Conservation (phyloP, 2,329 filamentous ascomycete species). For the Aureobasidium sp. region DNA sequence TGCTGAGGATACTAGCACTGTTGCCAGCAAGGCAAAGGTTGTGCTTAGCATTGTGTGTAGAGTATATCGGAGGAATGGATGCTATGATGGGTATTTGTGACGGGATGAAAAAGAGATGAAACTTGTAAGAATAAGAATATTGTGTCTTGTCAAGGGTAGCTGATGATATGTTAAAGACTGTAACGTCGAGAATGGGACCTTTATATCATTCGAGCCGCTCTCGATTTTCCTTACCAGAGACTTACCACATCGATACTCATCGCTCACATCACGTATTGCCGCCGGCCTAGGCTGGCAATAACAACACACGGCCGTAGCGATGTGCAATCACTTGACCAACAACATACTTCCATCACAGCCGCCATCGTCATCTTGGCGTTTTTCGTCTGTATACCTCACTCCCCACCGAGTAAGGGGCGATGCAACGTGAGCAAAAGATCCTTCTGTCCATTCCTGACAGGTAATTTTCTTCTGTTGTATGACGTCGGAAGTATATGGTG, state of each 20-base stretch:
- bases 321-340: conserved; percentile 13
- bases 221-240: not conserved
- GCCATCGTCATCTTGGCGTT: conserved; percentile 14
- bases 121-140: not conserved
- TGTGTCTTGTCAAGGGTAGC: not conserved
- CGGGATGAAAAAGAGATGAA: not conserved
- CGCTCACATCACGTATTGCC: not conserved
- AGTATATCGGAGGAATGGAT: not conserved
- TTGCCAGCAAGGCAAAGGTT: conserved; percentile 7
- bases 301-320: conserved; percentile 13
- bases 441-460: conserved; percentile 2
- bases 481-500: conserved; percentile 4
- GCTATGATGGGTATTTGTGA: not conserved
- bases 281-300: not conserved
- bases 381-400: not conserved
- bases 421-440: not conserved
- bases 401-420: conserved; percentile 4
- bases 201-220: not conserved
- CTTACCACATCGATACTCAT: not conserved
- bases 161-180: not conserved
- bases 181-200: not conserved
- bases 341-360: conserved; percentile 4
- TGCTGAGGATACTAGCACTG: conserved; percentile 7
- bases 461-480: conserved; percentile 9
- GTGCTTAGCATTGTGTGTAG: not conserved